Evolutionary conservation across 257 asterid species (phyloP).

Genomic region (Penstemon davidsonii): DNA sequence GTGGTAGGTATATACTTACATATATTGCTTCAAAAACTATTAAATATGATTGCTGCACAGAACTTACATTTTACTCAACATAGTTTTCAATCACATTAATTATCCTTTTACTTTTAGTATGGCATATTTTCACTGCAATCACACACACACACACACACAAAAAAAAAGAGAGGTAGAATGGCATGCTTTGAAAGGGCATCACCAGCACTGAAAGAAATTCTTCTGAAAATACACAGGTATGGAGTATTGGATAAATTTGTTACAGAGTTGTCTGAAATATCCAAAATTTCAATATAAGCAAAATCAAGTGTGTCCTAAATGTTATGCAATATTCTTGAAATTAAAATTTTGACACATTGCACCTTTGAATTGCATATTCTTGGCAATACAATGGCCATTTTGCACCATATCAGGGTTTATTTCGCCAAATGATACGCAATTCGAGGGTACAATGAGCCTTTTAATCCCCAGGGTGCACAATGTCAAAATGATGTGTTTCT

Average conservation of each 20-base stretch:
- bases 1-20: neutral
- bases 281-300: neutral
- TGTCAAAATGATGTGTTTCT: no score
- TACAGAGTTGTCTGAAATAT: neutral
- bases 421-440: no score
- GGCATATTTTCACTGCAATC: constrained; percentile 22
- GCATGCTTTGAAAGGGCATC: constrained; percentile 84
- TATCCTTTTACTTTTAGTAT: constrained; percentile 22
- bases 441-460: no score
- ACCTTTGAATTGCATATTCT: no score
- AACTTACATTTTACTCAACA: constrained; percentile 60
- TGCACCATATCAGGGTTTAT: no score
- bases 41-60: constrained; percentile 51
- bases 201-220: constrained; percentile 76
- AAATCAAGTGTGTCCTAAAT: neutral
- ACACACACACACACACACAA: constrained; percentile 4
- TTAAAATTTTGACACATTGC: neutral
- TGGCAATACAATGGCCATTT: no score
- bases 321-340: neutral
- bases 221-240: constrained; percentile 58
- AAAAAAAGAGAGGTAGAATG: constrained; percentile 36
- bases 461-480: no score
- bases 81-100: constrained; percentile 10
- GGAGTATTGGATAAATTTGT: neutral
- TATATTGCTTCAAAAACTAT: constrained; percentile 41